Evolutionary conservation across 2,329 filamentous ascomycete genomes (phyloP), one percentile per base, ranked within the genome.

Genomic region (Penicillium sp.): DNA sequence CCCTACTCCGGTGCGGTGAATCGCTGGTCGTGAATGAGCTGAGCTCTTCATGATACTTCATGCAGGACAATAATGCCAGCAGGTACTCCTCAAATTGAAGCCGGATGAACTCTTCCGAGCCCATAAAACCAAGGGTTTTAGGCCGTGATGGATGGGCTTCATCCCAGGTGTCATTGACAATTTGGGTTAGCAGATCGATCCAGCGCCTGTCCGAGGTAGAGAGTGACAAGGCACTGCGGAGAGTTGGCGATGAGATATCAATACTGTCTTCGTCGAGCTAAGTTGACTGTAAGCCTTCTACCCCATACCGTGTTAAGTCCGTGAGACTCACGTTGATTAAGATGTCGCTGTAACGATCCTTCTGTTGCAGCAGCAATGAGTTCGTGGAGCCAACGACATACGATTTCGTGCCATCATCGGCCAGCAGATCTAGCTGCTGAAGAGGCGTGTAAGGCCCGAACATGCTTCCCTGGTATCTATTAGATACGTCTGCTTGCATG

Each of bases 361-460:
- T 93, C 61, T 98, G 92, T 56, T 95, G 89, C 8, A 98, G 70
- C 22, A 98, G 74, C 15, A 98, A 73, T 4, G 88, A 94, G 62
- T 98, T 98, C 25, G 92, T 98, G 50, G 89, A 95, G 47, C 92
- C 92, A 40, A 98, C 89, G 37, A 98, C 84, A 56, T 96, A 98
- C 1, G 90, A 95, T 67, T 95, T 96, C 13, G 92, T 96, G 28
- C 87, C 85, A 53, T 87, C 81, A 65, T 96, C 90, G 35, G 90
- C 90, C 27, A 98, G 76, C 52, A 95, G 76, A 61, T 98, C 90
- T 39, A 98, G 79, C 66, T 95, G 89, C 64, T 98, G 92, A 12
- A 98, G 72, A 12, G 92, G 92, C 1, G 92, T 98, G 59, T 98
- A 98, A 0, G 92, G 92, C 2, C 92, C 90, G 60, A 95, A 96